Base-by-base conservation (phyloP, 148 eudicot species). In the Gaultheria prostrata region DNA sequence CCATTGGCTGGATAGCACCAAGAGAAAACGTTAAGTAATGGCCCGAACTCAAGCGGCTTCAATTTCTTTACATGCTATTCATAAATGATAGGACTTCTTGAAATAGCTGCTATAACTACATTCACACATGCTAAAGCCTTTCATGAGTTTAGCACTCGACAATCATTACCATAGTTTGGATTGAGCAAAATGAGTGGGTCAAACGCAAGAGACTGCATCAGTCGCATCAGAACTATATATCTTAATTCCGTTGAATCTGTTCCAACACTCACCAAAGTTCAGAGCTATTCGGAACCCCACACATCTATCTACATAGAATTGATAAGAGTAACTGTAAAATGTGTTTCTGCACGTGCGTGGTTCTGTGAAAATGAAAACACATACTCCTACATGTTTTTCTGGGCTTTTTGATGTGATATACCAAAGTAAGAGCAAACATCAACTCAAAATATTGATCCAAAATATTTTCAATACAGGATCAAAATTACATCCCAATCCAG, bases 61-160 rank as follows among this genome's bases (percentile, higher is more conserved):
- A 46, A n/a, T 76, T 78, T 30, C 67, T 78, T 33, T 54, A 57
- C 67, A 17, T 53, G 45, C 80, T 77, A 0, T 50, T 32, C 67
- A 56, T 32, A 78, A 78, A 78, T 32, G 39, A 21, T 35, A 32
- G 70, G 50, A 20, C 18, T 35, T 57, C 82, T 20, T 20, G 17
- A 56, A 45, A 53, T 54, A 56, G 35, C 82, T 57, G 9, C 50
- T 54, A 15, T 78, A 33, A 13, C 35, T 57, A 57, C 0, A 21
- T 30, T 78, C 80, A 79, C 49, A 78, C 26, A 57, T 12, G 70
- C 20, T 33, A 33, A 56, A 79, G 70, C 70, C 30, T 35, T 24
- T 57, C 7, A 79, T n/a, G 20, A 21, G 50, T 57, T 79, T 79
- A 54, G 32, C 20, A 35, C 20, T 79, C 21, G 32, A 33, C 32